Base-by-base conservation (phyloP, 2,329 filamentous ascomycete genomes). In the Calonectria pteridis region DNA sequence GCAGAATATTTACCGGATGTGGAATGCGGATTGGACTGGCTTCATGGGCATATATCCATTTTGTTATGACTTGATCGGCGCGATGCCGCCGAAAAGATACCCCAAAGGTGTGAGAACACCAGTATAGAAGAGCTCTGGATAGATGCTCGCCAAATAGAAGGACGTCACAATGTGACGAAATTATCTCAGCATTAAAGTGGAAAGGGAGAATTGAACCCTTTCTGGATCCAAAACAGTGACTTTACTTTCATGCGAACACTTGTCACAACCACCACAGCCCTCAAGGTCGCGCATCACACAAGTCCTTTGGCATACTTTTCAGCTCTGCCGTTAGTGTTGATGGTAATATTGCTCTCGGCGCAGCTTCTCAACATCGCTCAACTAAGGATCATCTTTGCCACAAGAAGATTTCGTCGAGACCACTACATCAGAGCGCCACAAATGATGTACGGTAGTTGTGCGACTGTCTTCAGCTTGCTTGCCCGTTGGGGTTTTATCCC, bases 21-120 rank as follows among this genome's bases (percentile, higher is more conserved):
- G 53, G 37, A 28, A 10, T 33, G 46, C 37, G 66, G 66, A 62
- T 59, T 68, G 51, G 66, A 68, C 53, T 35, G 66, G 64, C 31
- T 67, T 33, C 64, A 67, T 67, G 55, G 55, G 64, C 46, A 37
- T 37, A 35, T 50, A 58, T 68, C 66, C 66, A 37, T 28, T 68
- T 62, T 62, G 33, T 62, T 40, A 40, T 62, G 55, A 62, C 55
- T 62, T 28, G 7, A 26, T 62, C 55, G 55, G 35, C 33, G 23
- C 16, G 10, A 40, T 26, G 16, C 13, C 26, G 23, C 55, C 55
- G 55, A 62, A 62, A 62, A 28, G 55, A 62, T 62, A 62, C 55
- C 55, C 55, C 37, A 7, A 62, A 33, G 51, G 23, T 62, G 14
- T 23, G 11, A 59, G 35, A 18, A 62, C 18, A 62, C 55, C 33